Base-by-base conservation (phyloP, 2,329 filamentous ascomycete species). In the Neofusicoccum parvum region DNA sequence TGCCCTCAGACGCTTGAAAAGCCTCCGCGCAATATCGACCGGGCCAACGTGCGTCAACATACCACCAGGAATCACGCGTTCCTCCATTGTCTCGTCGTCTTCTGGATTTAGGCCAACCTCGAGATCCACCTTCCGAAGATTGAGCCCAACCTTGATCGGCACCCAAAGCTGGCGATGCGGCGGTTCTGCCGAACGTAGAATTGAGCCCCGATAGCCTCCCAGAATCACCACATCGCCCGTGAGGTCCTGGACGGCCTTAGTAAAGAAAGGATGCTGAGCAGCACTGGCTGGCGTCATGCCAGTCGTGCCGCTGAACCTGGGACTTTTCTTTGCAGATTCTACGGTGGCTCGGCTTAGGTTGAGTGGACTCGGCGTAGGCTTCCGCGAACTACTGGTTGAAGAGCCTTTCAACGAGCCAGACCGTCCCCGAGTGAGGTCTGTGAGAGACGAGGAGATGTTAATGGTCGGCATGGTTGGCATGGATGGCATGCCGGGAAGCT, bases 1-100 rank as follows among this genome's bases (percentile, higher is more conserved):
- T 37, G 89, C 88, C 58, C 87, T 85, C 20, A 97, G 78, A 64
- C 90, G 88, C 74, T 92, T 94, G 77, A 97, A 88, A 1, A 98
- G 81, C 45, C 92, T 87, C 66, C 88, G 89, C 4, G 92, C 92
- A 66, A 97, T 94, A 75, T 98, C 94, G 46, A 98, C 90, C 0
- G 93, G 93, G 0, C 94, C 94, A 68, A 97, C 92, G 72, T 96
- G 89, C 50, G 92, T 90, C n/a, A 97, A 83, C 87, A 97, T 96
- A 7, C 93, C 93, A 2, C 89, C 92, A 0, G 94, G 85, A 60
- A 93, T 90, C 67, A 98, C 92, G n/a, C 83, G 88, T 66, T 96
- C 86, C 69, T 91, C 88, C 88, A 95, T 95, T 5, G 81, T 85
- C 71, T 92, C 90, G 72, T 97, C 94, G 65, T 96, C 94, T 71